Base-by-base conservation (phyloP, 1,284 basidiomycete genomes). In the Boletus smithii region DNA sequence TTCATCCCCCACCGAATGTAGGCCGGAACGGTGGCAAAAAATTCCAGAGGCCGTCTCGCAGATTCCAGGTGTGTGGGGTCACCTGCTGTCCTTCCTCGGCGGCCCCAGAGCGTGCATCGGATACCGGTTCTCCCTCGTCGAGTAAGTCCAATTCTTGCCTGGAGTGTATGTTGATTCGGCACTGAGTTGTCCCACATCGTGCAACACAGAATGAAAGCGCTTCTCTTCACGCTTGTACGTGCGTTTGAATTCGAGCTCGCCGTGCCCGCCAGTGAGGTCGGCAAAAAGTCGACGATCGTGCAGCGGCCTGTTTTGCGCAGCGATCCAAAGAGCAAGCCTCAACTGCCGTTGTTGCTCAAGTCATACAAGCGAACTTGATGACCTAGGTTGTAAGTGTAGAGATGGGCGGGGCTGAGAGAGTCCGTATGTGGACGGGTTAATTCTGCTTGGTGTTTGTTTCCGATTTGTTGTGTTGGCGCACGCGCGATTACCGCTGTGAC, bases 41-140 rank as follows among this genome's bases (percentile, higher is more conserved):
- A 50, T 71, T 5, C 80, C 80, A 0, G 73, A 76, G 17, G 68
- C 67, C 0, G 70, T 69, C 1, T 59, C 64, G 3, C 62, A 59
- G 1, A 70, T 85, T 20, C 84, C 84, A 2, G 77, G 81, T 0
- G 70, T 85, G 0, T 83, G 74, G 75, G 72, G 75, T 8, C 74
- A 85, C 51, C 53, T 79, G 49, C 64, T 86, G 30, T 75, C 76
- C 1, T 88, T 87, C 71, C 56, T 81, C 8, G 77, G 77, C 14
- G 83, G 83, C 0, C 73, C 80, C 7, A 73, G 75, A 35, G 73
- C 79, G 3, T 85, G 83, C 57, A 85, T 85, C 36, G 86, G 86
- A 2, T 89, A 83, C 62, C 77, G 82, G 4, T 88, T 89, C 60
- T 76, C 85, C 6, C 56, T 89, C n/a, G 69, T 79, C 17, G 85